phyloP scores from a whole-genome alignment of 192 early-diverging fungal species.

The Phycomyces blakesleeanus region DNA sequence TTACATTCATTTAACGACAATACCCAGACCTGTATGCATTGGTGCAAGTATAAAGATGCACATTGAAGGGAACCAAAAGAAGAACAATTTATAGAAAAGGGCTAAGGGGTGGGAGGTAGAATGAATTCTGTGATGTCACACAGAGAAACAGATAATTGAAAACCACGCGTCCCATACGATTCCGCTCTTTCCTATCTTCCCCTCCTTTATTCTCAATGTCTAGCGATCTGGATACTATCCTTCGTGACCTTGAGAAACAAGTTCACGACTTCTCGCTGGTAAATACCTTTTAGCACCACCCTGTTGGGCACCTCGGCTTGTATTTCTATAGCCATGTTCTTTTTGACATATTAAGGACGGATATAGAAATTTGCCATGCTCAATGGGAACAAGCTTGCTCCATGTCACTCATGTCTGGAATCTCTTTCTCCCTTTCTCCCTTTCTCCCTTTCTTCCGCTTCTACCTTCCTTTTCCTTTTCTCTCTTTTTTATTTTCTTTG shows the following conservation, averaged over 20 bases:
- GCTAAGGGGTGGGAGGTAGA: too few species aligned
- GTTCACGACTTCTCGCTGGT: conserved; percentile 22
- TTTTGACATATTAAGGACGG: conserved; percentile 4
- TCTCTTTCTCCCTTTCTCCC: background rate
- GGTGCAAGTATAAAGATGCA: too few species aligned
- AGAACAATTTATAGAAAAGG: too few species aligned
- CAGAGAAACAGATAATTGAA: too few species aligned
- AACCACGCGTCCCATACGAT: background rate
- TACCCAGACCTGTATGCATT: too few species aligned
- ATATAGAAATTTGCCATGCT: conserved; percentile 1
- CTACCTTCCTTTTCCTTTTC: too few species aligned
- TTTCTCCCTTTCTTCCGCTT: too few species aligned
- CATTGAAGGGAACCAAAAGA: too few species aligned
- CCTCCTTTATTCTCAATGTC: conserved; percentile 6
- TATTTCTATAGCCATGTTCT: background rate
- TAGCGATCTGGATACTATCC: conserved; percentile 12
- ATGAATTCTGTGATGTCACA: background rate
- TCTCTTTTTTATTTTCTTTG: too few species aligned
- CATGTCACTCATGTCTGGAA: conserved; percentile 4
- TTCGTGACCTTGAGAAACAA: conserved; percentile 21
- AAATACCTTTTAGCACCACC: conserved; percentile 9
- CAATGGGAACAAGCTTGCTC: conserved; percentile 4
- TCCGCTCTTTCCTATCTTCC: conserved; percentile 4
- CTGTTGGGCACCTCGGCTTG: background rate
- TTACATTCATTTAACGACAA: too few species aligned